Evolutionary conservation across 768 basidiomycete genomes (phyloP), one percentile per base, ranked within the genome.

Genomic region (Boletellus ananas): DNA sequence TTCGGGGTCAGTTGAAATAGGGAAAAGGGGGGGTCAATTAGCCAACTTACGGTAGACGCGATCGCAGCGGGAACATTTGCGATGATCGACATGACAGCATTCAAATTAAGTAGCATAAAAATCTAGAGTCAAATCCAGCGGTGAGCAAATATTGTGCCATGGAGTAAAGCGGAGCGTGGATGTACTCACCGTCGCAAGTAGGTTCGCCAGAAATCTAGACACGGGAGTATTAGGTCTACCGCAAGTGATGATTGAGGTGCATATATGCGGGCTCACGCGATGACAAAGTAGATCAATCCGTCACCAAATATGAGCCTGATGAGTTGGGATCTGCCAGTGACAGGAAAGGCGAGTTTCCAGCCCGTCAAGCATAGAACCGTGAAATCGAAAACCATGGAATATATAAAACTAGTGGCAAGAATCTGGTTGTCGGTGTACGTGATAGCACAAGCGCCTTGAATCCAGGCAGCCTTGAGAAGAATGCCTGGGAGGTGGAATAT

Each of bases 351-450:
- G 17, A 88, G 76, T 57, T 87, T 88, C 66, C 70, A 78, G 11
- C 75, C 80, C 21, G 83, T 85, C 43, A 87, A 70, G 40, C 68
- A 70, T 27, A 88, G 65, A 43, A 88, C 83, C 14, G 70, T 61
- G 52, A 88, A 74, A 67, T 88, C 86, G 60, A 87, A 86, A 18
- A 69, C 67, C 86, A 88, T 88, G 42, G 82, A 78, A 59, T 87
- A 87, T 56, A 87, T 84, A 67, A 85, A 88, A 6, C 79, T 79
- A 21, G 74, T 73, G 3, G 84, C 82, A 42, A 89, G 78, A 37
- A 85, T 68, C 42, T 62, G 73, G 65, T 73, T 84, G 58, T 83
- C 70, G 6, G 84, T 85, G 25, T 74, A 68, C 11, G 74, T 77
- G 55, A 87, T 87, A 25, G 70, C 71, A 57, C 85, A 87, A 27